Percentiles rank a stretch among this genome's conserved stretches.
Evolutionary conservation across 257 asterid species (phyloP).

Genomic region (Solanum appendiculatum): DNA sequence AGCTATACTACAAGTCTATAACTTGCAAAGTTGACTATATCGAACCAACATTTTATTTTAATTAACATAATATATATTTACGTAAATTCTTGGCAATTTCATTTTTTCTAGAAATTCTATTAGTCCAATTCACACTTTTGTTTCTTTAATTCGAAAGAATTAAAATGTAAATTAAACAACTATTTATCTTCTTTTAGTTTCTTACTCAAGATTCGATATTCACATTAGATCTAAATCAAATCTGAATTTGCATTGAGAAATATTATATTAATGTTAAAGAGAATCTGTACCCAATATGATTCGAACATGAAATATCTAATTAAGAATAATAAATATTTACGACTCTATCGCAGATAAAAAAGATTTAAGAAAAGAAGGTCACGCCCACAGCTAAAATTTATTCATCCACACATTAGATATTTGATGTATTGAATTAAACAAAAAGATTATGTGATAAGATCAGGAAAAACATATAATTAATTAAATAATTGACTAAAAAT

Average conservation of each 20-base stretch:
- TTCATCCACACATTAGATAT: neutral
- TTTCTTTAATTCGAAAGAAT: neutral
- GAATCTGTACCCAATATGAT: too few species aligned
- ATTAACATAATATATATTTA: neutral
- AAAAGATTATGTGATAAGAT: neutral
- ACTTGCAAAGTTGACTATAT: neutral
- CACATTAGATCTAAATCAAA: neutral
- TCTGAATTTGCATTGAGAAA: neutral
- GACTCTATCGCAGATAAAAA: too few species aligned
- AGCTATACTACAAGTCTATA: neutral
- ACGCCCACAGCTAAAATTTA: neutral
- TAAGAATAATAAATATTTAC: too few species aligned
- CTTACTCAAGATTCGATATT: neutral
- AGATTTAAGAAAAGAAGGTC: too few species aligned
- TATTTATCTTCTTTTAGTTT: neutral
- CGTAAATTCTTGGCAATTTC: neutral
- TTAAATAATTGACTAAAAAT: neutral
- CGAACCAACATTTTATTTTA: neutral
- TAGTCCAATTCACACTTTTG: neutral
- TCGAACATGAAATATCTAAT: too few species aligned
- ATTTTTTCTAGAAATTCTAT: neutral
- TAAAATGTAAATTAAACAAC: neutral
- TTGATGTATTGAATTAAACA: neutral
- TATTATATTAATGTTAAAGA: neutral
- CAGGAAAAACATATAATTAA: neutral